phyloP scores from a whole-genome alignment of 2,329 filamentous ascomycete genomes.

The Madurella mycetomatis region DNA sequence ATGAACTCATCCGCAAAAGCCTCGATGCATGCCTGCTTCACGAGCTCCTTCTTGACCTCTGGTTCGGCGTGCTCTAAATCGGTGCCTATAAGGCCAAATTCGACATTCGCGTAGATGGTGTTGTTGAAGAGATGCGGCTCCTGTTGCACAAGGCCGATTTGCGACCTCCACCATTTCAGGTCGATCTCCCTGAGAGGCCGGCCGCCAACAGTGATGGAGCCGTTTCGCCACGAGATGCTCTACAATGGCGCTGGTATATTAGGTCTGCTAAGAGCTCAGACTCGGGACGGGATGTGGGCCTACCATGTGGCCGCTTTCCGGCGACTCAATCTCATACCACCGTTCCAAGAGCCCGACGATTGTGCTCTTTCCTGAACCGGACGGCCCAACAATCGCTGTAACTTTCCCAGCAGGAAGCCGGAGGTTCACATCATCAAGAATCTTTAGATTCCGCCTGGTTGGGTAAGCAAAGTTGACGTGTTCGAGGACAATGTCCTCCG shows the following conservation, averaged over 20 bases:
- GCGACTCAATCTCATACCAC: slow-evolving; percentile 61
- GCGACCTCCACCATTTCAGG: slow-evolving; percentile 51
- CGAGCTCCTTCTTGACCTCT: slow-evolving; percentile 49
- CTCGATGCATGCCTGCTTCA: slow-evolving; percentile 61
- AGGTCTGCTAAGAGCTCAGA: background rate
- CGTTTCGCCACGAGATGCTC: slow-evolving; percentile 26
- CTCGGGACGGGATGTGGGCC: background rate
- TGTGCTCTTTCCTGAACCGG: slow-evolving; percentile 79
- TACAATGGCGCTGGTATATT: background rate
- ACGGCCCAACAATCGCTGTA: slow-evolving; percentile 75
- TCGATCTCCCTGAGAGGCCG: slow-evolving; percentile 45
- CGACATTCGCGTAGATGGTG: slow-evolving; percentile 51
- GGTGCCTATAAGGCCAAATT: slow-evolving; percentile 44
- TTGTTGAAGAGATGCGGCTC: slow-evolving; percentile 43
- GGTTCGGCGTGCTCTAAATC: slow-evolving; percentile 34
- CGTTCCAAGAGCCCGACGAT: slow-evolving; percentile 65
- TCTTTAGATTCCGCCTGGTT: slow-evolving; percentile 41
- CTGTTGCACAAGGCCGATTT: slow-evolving; percentile 42
- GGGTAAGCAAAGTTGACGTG: slow-evolving; percentile 66
- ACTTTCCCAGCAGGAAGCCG: slow-evolving; percentile 63
- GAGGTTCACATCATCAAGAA: slow-evolving; percentile 48
- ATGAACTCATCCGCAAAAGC: slow-evolving; percentile 70
- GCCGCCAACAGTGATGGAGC: slow-evolving; percentile 25
- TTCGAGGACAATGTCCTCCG: slow-evolving; percentile 53
- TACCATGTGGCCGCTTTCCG: slow-evolving; percentile 38